phyloP scores from a whole-genome alignment of 2,329 filamentous ascomycete species.

The Phyllosticta citribraziliensis region DNA sequence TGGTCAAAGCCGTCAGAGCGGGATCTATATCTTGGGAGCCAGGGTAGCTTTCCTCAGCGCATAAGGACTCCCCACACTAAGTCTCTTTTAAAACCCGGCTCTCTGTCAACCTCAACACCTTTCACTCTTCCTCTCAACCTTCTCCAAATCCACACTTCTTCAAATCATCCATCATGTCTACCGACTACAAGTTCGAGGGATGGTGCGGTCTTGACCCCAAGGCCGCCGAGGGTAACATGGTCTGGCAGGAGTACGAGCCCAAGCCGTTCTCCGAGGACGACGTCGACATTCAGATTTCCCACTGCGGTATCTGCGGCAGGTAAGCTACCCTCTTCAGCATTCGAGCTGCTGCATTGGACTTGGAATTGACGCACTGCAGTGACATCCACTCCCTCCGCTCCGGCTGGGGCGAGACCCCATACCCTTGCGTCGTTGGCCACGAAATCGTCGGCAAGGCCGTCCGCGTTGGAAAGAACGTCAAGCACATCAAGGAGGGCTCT shows the following conservation, averaged over 20 bases:
- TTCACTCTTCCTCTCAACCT: neutral
- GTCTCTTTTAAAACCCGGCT: neutral
- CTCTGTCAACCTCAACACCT: neutral
- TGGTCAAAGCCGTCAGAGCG: neutral
- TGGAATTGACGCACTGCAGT: neutral
- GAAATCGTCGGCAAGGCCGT: constrained; percentile 17
- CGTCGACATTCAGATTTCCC: constrained; percentile 32
- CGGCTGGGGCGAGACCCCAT: constrained; percentile 17
- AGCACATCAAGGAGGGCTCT: constrained; percentile 49
- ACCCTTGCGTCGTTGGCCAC: neutral
- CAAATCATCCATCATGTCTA: constrained; percentile 3
- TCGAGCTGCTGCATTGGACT: too few species aligned
- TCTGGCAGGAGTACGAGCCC: constrained; percentile 40
- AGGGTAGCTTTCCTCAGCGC: too few species aligned
- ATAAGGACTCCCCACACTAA: neutral
- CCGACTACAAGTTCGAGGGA: constrained; percentile 45
- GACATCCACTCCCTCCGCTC: constrained; percentile 10
- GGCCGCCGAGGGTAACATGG: constrained; percentile 44
- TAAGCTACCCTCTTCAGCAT: neutral
- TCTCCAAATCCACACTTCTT: neutral
- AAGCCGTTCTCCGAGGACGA: constrained; percentile 33
- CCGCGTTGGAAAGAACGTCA: constrained; percentile 30
- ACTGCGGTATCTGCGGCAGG: constrained; percentile 26
- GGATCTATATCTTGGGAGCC: too few species aligned
- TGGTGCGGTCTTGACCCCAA: constrained; percentile 45